Evolutionary conservation across 805 yeast species (phyloP), one percentile per base, ranked within the genome.

Genomic region (Candida cerambycidarum): DNA sequence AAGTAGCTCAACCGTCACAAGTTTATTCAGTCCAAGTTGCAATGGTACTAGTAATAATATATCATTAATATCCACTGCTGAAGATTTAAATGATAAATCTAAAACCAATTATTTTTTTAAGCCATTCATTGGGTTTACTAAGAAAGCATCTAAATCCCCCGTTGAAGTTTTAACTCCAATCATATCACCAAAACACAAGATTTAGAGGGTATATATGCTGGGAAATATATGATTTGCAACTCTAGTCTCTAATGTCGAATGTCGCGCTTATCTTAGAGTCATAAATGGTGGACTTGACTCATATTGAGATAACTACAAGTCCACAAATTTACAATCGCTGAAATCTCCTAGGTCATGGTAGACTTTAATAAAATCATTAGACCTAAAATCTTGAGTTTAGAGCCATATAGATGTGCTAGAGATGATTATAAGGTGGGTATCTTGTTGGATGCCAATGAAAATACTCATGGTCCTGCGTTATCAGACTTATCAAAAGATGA

Each of bases 341-440:
- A 30, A 30, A 30, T 6, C 3, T 31, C n/a, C 18, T 15, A 29
- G n/a, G n/a, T n/a, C 3, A 49, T 49, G 53, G 53, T 49, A 11
- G 41, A 43, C 23, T 46, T 43, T 37, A 33, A 36, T 18, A 44
- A 42, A 21, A 12, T 49, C 4, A 39, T 87, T 2, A 76, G 99
- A 63, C 96, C 97, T 15, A 93, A 92, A 54, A 89, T 93, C 45
- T 74, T 79, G 45, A 65, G 78, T 2, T 72, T 93, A 43, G 89
- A 85, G 69, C 98, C 99, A 7, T 93, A 93, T 63, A 78, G 96
- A 41, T 93, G 99, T 65, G 99, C 99, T 3, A 74, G 99, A 65
- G 99, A 93, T 58, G 98, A 92, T 59, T 92, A 83, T 73, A 85
- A 79, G 45, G 89, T 76, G 28, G 99, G 99, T 23, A 73, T 93